Percentiles rank a stretch among this genome's conserved stretches.
Conservation (phyloP, 2,329 filamentous ascomycete species). For the Monilinia laxa region DNA sequence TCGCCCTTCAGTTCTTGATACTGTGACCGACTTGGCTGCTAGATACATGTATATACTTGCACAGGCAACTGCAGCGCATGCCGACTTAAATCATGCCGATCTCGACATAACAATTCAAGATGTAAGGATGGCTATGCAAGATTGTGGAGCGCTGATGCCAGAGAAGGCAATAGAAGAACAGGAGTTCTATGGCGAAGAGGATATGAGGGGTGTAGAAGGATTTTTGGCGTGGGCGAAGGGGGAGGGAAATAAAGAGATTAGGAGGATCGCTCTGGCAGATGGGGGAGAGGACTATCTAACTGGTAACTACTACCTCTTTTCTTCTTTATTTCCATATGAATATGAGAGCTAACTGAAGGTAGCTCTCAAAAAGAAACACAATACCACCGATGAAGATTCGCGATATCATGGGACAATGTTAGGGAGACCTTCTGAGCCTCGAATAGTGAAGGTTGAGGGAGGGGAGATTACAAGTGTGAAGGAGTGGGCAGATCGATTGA, state of each 20-base stretch:
- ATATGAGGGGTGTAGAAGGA: constrained; percentile 71
- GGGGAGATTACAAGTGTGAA: constrained; percentile 65
- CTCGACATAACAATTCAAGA: constrained; percentile 69
- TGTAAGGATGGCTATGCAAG: constrained; percentile 80
- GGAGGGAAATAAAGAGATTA: constrained; percentile 73
- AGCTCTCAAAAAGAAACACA: constrained; percentile 90
- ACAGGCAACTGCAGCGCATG: constrained; percentile 68
- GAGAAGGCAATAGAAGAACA: constrained; percentile 68
- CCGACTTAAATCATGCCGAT: constrained; percentile 60
- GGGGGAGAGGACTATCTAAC: constrained; percentile 68
- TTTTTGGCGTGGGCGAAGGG: constrained; percentile 81
- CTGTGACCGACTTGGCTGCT: constrained; percentile 80
- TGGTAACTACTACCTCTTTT: constrained; percentile 44
- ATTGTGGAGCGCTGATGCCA: constrained; percentile 72
- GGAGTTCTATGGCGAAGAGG: constrained; percentile 64
- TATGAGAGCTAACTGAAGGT: constrained; percentile 31
- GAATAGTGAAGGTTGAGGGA: constrained; percentile 75
- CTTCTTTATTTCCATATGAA: not conserved
- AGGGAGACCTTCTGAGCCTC: constrained; percentile 69
- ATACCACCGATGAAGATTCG: constrained; percentile 82
- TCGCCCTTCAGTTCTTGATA: constrained; percentile 78
- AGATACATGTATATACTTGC: constrained; percentile 78
- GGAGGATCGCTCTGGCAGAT: constrained; percentile 70
- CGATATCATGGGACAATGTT: constrained; percentile 83
- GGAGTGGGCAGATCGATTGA: constrained; percentile 58